Evolutionary conservation across 176 grass and related monocot species (phyloP).

Genomic region (Eleusine indica): DNA sequence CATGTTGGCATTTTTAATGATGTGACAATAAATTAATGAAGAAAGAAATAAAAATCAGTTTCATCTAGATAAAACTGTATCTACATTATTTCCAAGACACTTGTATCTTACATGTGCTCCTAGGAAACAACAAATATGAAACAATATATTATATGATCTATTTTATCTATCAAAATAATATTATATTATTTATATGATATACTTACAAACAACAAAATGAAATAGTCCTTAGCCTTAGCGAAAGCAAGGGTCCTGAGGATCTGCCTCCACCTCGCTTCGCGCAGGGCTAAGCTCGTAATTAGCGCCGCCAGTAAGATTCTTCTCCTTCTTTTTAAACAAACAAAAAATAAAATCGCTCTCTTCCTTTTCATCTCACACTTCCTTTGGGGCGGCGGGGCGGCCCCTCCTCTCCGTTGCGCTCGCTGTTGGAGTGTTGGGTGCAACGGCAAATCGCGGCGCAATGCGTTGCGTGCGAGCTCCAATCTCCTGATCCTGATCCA

Average conservation of each 20-base stretch:
- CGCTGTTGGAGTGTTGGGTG: constrained; percentile 24
- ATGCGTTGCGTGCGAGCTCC: constrained; percentile 44
- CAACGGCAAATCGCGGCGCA: constrained; percentile 39
- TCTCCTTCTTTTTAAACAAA: neutral
- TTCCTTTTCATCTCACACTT: neutral
- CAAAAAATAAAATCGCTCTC: neutral
- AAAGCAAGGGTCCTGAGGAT: constrained; percentile 17
- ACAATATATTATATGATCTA: no score
- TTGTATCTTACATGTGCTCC: no score
- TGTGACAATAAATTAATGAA: no score
- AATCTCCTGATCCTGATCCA: constrained; percentile 38
- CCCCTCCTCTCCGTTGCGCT: neutral
- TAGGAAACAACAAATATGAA: no score
- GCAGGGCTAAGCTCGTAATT: constrained; percentile 29
- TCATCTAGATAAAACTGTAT: no score
- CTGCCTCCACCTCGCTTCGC: neutral
- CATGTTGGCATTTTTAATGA: no score
- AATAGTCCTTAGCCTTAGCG: neutral
- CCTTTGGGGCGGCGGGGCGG: neutral
- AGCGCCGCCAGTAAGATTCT: constrained; percentile 18
- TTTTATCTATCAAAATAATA: no score
- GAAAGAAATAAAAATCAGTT: no score
- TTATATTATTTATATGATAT: no score
- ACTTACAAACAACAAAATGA: no score
- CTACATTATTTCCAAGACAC: no score